Conservation (phyloP, 164 flowering plant species). For the Stephania yunnanensis region DNA sequence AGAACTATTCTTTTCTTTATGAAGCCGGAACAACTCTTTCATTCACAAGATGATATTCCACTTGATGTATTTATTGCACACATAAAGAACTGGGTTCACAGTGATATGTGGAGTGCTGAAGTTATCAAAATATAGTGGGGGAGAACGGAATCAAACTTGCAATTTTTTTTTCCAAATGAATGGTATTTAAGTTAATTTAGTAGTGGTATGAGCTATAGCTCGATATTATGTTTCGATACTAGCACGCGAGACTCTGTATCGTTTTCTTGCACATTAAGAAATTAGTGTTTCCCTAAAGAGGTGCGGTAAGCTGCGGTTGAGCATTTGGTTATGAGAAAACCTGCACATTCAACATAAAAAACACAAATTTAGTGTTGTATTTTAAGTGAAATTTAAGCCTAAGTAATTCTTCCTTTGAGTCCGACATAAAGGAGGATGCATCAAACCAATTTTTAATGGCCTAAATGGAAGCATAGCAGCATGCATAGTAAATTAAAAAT, state of each 20-base stretch:
- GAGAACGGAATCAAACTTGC: neutral
- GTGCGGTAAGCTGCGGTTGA: neutral
- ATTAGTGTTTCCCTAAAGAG: neutral
- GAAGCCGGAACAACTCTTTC: no score
- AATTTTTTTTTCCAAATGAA: neutral
- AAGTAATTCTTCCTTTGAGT: no score
- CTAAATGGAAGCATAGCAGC: no score
- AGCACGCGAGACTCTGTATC: neutral
- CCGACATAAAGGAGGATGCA: no score
- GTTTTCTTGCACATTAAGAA: neutral
- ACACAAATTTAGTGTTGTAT: no score
- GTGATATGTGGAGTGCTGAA: neutral
- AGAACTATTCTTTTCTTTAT: no score
- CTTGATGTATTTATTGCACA: neutral
- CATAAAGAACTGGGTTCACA: neutral
- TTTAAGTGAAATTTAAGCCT: no score
- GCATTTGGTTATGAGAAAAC: neutral
- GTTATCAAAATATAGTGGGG: slow-evolving; percentile 1
- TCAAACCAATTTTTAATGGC: no score
- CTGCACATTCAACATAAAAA: slow-evolving; percentile 1
- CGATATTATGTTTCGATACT: neutral
- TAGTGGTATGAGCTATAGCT: neutral
- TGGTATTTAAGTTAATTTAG: neutral
- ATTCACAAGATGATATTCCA: no score
- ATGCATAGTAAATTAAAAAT: no score